These are phyloP conservation scores for Millerozyma acaciae DNA, from an alignment of 805 yeast species.

Conservation along the genomic window DNA sequence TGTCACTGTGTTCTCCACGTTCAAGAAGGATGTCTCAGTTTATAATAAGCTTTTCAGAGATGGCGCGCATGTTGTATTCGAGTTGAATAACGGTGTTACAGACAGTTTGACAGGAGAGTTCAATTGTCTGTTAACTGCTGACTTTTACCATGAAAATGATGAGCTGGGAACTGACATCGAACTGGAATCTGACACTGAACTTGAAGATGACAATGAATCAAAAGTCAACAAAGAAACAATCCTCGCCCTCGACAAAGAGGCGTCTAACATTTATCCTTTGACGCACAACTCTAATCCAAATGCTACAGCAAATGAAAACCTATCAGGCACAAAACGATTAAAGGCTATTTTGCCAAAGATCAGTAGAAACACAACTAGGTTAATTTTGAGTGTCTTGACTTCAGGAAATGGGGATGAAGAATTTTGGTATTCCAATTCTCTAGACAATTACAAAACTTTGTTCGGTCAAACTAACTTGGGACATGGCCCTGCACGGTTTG, in stretches of 20 bases:
- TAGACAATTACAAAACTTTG: conserved; percentile 44
- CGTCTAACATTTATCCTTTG: conserved; percentile 39
- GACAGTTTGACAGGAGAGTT: conserved; percentile 59
- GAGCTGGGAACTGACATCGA: background rate
- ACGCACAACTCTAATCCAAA: conserved; percentile 15
- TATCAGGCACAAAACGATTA: conserved; percentile 37
- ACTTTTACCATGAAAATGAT: conserved; percentile 40
- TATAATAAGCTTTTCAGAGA: conserved; percentile 49
- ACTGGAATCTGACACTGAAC: conserved; percentile 7
- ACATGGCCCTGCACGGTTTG: conserved; percentile 69
- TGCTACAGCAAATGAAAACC: conserved; percentile 43
- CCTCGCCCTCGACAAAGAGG: conserved; percentile 30
- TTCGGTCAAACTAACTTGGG: conserved; percentile 48
- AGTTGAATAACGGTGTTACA: conserved; percentile 61
- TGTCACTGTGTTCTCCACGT: conserved; percentile 40
- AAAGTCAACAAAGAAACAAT: conserved; percentile 15
- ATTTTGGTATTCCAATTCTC: conserved; percentile 69
- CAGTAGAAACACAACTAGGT: conserved; percentile 54
- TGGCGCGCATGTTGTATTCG: conserved; percentile 45
- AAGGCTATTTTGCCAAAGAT: conserved; percentile 42
- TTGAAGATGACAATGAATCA: conserved; percentile 2
- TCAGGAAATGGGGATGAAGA: conserved; percentile 81
- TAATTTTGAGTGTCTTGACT: conserved; percentile 55
- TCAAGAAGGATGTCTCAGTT: conserved; percentile 61
- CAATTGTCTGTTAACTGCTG: conserved; percentile 47